Evolutionary conservation across 2,329 filamentous ascomycete species (phyloP).

Genomic region (Trichoderma guizhouense): DNA sequence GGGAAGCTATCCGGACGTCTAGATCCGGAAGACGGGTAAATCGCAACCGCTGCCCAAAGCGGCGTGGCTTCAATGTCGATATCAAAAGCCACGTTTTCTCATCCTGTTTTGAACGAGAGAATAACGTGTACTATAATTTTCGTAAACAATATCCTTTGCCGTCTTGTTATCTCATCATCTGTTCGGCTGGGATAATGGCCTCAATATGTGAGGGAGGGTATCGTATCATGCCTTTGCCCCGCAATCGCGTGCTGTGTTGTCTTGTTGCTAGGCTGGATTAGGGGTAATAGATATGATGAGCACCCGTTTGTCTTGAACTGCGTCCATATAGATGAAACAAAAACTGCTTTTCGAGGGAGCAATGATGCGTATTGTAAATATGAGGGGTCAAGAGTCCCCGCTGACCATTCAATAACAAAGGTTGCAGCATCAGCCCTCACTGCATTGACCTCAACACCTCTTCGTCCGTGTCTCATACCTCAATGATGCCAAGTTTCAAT

Average conservation of each 20-base stretch:
- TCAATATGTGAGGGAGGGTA: neutral
- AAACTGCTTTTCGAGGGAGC: neutral
- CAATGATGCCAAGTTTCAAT: neutral
- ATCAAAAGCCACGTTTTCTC: neutral
- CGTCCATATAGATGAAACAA: neutral
- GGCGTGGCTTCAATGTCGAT: neutral
- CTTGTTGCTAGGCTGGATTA: neutral
- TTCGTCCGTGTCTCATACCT: neutral
- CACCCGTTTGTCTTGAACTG: neutral
- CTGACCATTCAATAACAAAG: neutral
- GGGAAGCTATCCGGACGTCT: neutral
- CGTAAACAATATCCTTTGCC: neutral
- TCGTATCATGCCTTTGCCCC: neutral
- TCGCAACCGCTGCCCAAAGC: neutral
- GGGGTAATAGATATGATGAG: neutral
- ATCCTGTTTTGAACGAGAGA: neutral
- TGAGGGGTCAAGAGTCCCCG: neutral
- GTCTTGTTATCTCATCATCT: neutral
- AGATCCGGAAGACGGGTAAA: neutral
- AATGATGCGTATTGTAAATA: neutral
- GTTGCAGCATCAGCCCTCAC: neutral
- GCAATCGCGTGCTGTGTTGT: neutral
- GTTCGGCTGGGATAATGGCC: neutral
- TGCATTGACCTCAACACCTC: neutral
- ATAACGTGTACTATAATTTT: neutral